phyloP scores from a whole-genome alignment of 1,284 basidiomycete species.

The Austroboletus rostrupii region DNA sequence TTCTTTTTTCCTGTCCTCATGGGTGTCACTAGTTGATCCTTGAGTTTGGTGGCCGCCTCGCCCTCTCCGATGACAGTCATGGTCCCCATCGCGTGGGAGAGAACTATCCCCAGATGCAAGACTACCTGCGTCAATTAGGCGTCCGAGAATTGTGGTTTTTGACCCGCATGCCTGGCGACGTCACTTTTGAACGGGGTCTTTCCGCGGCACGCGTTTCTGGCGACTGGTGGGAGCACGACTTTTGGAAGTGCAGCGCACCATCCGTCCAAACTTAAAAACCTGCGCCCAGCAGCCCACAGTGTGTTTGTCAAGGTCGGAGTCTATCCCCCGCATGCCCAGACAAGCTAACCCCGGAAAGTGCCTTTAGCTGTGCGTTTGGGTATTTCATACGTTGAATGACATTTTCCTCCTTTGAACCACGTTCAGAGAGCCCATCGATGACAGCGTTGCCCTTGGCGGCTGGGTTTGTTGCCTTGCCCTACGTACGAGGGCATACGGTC shows the following conservation, averaged over 20 bases:
- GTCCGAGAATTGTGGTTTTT: slow-evolving; percentile 75
- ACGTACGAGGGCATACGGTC: not conserved
- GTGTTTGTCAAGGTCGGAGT: slow-evolving; percentile 31
- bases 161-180: slow-evolving; percentile 31
- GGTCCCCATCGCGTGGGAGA: slow-evolving; percentile 85
- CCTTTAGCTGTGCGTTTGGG: slow-evolving; percentile 7
- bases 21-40: slow-evolving; percentile 60
- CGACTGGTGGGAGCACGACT: slow-evolving; percentile 54
- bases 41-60: slow-evolving; percentile 65
- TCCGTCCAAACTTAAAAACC: slow-evolving; percentile 14
- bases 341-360: slow-evolving; percentile 12
- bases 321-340: slow-evolving; percentile 24
- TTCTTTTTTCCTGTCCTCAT: slow-evolving; percentile 21
- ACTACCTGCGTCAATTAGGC: slow-evolving; percentile 63
- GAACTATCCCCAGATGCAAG: slow-evolving; percentile 69
- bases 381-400: slow-evolving; percentile 15
- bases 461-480: slow-evolving; percentile 3
- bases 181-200: slow-evolving; percentile 39
- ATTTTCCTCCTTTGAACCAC: slow-evolving; percentile 1
- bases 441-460: slow-evolving; percentile 1
- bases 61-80: slow-evolving; percentile 95
- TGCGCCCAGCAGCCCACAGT: slow-evolving; percentile 6
- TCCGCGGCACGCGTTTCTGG: slow-evolving; percentile 42
- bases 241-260: slow-evolving; percentile 41
- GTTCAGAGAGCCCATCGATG: slow-evolving; percentile 3